phyloP scores from a whole-genome alignment of 345 rosid species.

The Laguncularia racemosa region DNA sequence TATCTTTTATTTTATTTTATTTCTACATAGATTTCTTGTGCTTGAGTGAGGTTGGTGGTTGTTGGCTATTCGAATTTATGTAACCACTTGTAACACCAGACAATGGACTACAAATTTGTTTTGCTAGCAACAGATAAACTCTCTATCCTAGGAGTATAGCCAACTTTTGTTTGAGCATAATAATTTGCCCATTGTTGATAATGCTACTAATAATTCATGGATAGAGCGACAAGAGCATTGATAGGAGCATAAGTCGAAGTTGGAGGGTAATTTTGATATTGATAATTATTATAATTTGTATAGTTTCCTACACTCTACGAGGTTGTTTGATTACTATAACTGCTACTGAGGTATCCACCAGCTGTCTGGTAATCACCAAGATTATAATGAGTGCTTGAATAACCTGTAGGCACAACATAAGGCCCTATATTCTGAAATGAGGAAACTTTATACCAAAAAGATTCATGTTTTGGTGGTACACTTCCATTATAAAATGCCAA shows the following conservation, averaged over 20 bases:
- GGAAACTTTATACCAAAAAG: too few species aligned
- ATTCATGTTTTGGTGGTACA: too few species aligned
- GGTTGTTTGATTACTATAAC: constrained; percentile 59
- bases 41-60: constrained; percentile 37
- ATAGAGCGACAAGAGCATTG: constrained; percentile 40
- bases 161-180: too few species aligned
- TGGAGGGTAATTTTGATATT: constrained; percentile 53
- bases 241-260: constrained; percentile 47
- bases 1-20: too few species aligned
- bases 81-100: constrained; percentile 47
- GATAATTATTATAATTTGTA: constrained; percentile 53
- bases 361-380: constrained; percentile 99
- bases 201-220: constrained; percentile 60
- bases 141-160: constrained; percentile 96
- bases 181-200: constrained; percentile 85
- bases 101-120: constrained; percentile 43
- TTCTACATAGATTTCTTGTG: too few species aligned
- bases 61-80: constrained; percentile 55
- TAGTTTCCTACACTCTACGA: constrained; percentile 61
- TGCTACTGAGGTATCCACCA: constrained; percentile 75
- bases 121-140: constrained; percentile 50
- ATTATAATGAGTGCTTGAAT: constrained; percentile 94
- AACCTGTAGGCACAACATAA: constrained; percentile 93
- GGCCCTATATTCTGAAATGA: constrained; percentile 99
- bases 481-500: too few species aligned